Conservation (phyloP, 2,329 filamentous ascomycete genomes). For the Hymenoscyphus repandus region DNA sequence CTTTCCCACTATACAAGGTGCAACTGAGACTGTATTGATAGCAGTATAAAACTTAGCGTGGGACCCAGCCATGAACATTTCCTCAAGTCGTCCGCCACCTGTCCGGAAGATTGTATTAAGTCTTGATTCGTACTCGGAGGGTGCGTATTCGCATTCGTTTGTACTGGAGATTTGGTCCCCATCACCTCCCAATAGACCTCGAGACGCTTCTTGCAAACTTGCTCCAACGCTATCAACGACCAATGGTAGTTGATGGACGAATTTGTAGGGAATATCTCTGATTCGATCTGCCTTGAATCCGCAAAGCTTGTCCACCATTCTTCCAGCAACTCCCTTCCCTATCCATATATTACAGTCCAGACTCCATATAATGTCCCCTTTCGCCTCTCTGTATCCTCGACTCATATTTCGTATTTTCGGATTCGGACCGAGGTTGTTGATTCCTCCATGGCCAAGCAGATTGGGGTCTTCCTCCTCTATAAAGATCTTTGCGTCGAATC, state of each 20-base stretch:
- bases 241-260: constrained; percentile 89
- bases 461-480: constrained; percentile 78
- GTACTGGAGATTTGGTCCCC: constrained; percentile 21
- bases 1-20: constrained; percentile 93
- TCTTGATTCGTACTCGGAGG: constrained; percentile 23
- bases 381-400: constrained; percentile 82
- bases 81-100: constrained; percentile 81
- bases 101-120: constrained; percentile 25
- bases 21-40: constrained; percentile 87
- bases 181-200: constrained; percentile 16
- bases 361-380: constrained; percentile 86
- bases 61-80: constrained; percentile 87
- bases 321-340: constrained; percentile 67
- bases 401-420: constrained; percentile 99
- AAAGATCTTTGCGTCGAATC: constrained; percentile 65
- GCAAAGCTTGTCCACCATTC: constrained; percentile 84
- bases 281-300: constrained; percentile 55
- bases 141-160: constrained; percentile 30
- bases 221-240: constrained; percentile 66
- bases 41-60: constrained; percentile 98
- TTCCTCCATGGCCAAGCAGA: constrained; percentile 49
- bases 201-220: constrained; percentile 22
- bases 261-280: constrained; percentile 64
- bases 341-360: constrained; percentile 98
- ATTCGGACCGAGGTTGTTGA: constrained; percentile 74